phyloP scores from a whole-genome alignment of 805 yeast species.

The Kodamaea sagamina region DNA sequence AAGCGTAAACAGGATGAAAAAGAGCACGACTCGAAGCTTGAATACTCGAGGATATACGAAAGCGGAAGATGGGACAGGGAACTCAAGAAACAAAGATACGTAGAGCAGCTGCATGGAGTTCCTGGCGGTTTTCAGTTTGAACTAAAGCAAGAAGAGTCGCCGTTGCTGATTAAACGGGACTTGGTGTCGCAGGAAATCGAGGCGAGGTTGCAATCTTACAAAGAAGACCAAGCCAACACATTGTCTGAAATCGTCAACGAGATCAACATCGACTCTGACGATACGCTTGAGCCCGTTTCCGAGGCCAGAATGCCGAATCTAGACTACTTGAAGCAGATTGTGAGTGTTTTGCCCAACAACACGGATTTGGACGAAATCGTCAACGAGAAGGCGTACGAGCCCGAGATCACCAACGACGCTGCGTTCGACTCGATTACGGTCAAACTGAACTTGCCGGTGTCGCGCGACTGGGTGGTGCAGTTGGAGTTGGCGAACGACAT shows the following conservation, averaged over 20 bases:
- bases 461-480: constrained; percentile 67
- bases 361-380: constrained; percentile 42
- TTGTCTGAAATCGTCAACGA: constrained; percentile 17
- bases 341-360: constrained; percentile 34
- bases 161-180: constrained; percentile 31
- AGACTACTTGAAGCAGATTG: constrained; percentile 38
- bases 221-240: constrained; percentile 1
- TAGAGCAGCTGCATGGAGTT: constrained; percentile 29
- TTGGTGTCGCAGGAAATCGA: constrained; percentile 21
- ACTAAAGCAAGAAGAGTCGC: constrained; percentile 18
- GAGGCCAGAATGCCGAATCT: constrained; percentile 19
- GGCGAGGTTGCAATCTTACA: constrained; percentile 1
- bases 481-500: constrained; percentile 52
- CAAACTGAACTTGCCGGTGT: constrained; percentile 48
- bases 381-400: constrained; percentile 70
- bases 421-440: constrained; percentile 38
- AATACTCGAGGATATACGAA: constrained; percentile 33
- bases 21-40: constrained; percentile 45
- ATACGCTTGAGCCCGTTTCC: constrained; percentile 22
- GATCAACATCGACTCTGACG: constrained; percentile 27
- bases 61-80: constrained; percentile 32
- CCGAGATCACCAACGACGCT: constrained; percentile 49
- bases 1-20: constrained; percentile 35
- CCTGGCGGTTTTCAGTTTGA: constrained; percentile 40
- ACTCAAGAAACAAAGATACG: constrained; percentile 36